These are phyloP conservation scores for Oropetium thomaeum DNA, from an alignment of 176 grass and related monocot species.

Conservation along the genomic window DNA sequence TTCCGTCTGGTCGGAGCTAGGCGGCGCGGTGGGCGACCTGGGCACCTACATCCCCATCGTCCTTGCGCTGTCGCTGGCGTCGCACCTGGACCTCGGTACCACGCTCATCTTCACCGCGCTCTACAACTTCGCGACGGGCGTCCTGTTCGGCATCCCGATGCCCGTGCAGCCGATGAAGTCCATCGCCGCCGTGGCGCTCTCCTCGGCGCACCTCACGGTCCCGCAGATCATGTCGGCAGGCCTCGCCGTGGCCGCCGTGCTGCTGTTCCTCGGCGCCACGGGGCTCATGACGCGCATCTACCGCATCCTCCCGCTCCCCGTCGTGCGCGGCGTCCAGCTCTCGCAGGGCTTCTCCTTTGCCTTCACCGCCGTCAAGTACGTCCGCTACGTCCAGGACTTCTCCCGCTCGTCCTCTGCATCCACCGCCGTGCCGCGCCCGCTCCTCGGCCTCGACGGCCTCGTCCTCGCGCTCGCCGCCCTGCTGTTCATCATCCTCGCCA, in stretches of 20 bases:
- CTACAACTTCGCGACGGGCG: slow-evolving; percentile 76
- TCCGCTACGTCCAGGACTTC: slow-evolving; percentile 79
- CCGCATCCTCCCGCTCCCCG: slow-evolving; percentile 69
- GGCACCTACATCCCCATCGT: slow-evolving; percentile 94
- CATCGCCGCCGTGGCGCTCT: slow-evolving; percentile 83
- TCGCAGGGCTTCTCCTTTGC: slow-evolving; percentile 79
- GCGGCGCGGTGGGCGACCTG: slow-evolving; percentile 76
- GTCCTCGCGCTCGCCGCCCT: slow-evolving; percentile 65
- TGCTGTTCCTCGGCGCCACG: slow-evolving; percentile 69
- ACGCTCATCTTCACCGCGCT: slow-evolving; percentile 85
- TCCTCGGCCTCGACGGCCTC: slow-evolving; percentile 73
- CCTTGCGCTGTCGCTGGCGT: slow-evolving; percentile 71
- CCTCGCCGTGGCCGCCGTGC: slow-evolving; percentile 51
- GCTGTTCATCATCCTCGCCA: slow-evolving; percentile 67
- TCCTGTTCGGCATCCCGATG: slow-evolving; percentile 91
- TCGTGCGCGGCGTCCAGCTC: slow-evolving; percentile 85
- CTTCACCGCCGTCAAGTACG: slow-evolving; percentile 84
- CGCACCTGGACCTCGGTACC: slow-evolving; percentile 66
- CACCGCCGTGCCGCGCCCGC: slow-evolving; percentile 43
- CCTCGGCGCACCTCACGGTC: slow-evolving; percentile 64
- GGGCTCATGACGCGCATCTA: slow-evolving; percentile 78
- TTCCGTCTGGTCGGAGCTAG: slow-evolving; percentile 67
- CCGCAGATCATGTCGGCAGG: slow-evolving; percentile 82
- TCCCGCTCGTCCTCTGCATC: slow-evolving; percentile 54
- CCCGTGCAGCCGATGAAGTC: slow-evolving; percentile 98